A percentile compares a stretch with the other conserved stretches of the same genome.
Conservation (phyloP, 257 asterid genomes). For the Scutellaria barbata region DNA sequence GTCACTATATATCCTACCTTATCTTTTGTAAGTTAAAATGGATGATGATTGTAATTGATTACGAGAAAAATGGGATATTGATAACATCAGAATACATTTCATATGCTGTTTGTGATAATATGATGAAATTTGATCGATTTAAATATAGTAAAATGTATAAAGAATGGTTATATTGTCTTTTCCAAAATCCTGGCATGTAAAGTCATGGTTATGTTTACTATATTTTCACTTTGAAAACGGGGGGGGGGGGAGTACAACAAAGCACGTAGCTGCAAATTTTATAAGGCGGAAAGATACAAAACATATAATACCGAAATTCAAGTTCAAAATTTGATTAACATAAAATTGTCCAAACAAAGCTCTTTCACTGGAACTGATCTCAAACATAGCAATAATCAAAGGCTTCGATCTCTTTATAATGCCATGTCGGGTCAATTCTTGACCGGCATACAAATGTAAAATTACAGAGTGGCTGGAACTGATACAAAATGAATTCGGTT, state of each 20-base stretch:
- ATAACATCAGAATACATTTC: neutral
- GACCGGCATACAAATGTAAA: slow-evolving; percentile 21
- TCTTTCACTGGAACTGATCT: slow-evolving; percentile 4
- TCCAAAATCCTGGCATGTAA: neutral
- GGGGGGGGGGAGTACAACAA: neutral
- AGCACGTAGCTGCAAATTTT: neutral
- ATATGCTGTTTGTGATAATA: neutral
- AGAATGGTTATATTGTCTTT: neutral
- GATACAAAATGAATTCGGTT: slow-evolving; percentile 20
- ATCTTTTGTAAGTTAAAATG: slow-evolving; percentile 21
- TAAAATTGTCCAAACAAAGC: slow-evolving; percentile 11
- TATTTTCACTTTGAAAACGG: neutral
- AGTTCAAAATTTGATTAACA: slow-evolving; percentile 1
- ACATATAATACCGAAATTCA: slow-evolving; percentile 4
- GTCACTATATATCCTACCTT: slow-evolving; percentile 5
- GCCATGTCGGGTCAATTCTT: slow-evolving; percentile 2
- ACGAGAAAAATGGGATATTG: slow-evolving; percentile 14
- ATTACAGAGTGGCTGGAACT: neutral
- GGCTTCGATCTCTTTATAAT: slow-evolving; percentile 18
- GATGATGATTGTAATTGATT: slow-evolving; percentile 10
- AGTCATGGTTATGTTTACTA: slow-evolving; percentile 3
- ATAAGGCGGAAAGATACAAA: neutral
- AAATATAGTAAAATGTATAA: slow-evolving; percentile 5
- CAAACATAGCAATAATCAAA: slow-evolving; percentile 2
- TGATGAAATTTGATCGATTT: neutral